Evolutionary conservation across 805 yeast genomes (phyloP).

Genomic region (Yamadazyma nakazawae): DNA sequence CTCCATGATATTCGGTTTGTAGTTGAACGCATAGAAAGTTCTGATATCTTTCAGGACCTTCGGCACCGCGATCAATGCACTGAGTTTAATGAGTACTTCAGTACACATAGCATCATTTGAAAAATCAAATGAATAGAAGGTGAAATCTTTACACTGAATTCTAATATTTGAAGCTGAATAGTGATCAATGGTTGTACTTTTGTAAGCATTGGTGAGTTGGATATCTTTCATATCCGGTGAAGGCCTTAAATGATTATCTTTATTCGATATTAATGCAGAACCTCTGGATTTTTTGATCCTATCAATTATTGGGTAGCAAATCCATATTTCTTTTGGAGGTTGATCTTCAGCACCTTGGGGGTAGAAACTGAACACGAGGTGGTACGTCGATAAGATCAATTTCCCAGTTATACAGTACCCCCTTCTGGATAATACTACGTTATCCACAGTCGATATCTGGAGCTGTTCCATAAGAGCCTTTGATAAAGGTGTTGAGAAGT

Average conservation of each 20-base stretch:
- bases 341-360: slow-evolving; percentile 15
- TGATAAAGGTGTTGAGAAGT: neutral
- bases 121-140: slow-evolving; percentile 77
- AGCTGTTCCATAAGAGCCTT: slow-evolving; percentile 24
- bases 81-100: slow-evolving; percentile 71
- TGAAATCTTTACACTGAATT: slow-evolving; percentile 79
- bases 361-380: slow-evolving; percentile 37
- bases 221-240: slow-evolving; percentile 4
- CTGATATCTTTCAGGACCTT: slow-evolving; percentile 41
- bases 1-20: slow-evolving; percentile 74
- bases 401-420: slow-evolving; percentile 37
- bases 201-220: slow-evolving; percentile 9
- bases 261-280: slow-evolving; percentile 37
- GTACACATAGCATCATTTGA: slow-evolving; percentile 52
- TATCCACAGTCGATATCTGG: slow-evolving; percentile 29
- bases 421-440: slow-evolving; percentile 36
- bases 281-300: slow-evolving; percentile 55
- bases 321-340: slow-evolving; percentile 66
- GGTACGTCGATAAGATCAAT: slow-evolving; percentile 34
- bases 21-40: slow-evolving; percentile 73
- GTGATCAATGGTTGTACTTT: slow-evolving; percentile 26
- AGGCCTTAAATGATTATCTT: slow-evolving; percentile 8
- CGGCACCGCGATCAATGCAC: slow-evolving; percentile 59
- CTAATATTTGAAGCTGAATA: slow-evolving; percentile 55
- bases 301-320: slow-evolving; percentile 82